phyloP scores from a whole-genome alignment of 2,329 filamentous ascomycete genomes.

The Penicillium griseofulvum region DNA sequence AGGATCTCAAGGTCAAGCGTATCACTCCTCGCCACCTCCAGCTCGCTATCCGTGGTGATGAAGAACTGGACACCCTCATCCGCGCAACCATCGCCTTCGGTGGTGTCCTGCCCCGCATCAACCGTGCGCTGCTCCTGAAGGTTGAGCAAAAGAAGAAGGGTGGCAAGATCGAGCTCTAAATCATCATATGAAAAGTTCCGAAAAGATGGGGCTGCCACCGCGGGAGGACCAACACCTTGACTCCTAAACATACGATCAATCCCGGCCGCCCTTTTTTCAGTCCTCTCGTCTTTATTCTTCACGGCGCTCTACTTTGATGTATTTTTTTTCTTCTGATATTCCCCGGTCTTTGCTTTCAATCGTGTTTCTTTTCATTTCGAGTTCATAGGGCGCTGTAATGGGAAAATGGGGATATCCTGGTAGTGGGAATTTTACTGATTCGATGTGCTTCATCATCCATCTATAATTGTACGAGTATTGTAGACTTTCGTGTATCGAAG shows the following conservation, averaged over 20 bases:
- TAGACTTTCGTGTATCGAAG: background rate
- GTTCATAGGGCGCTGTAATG: slow-evolving; percentile 42
- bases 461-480: background rate
- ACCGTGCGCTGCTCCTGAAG: slow-evolving; percentile 91
- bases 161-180: slow-evolving; percentile 5
- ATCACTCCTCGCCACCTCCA: slow-evolving; percentile 97
- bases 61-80: slow-evolving; percentile 96
- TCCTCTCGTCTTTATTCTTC: slow-evolving; percentile 16
- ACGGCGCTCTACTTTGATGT: slow-evolving; percentile 27
- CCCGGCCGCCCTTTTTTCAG: background rate
- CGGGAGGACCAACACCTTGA: background rate
- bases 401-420: slow-evolving; percentile 38
- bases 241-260: background rate
- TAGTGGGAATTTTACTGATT: slow-evolving; percentile 32
- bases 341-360: slow-evolving; percentile 21
- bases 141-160: slow-evolving; percentile 97
- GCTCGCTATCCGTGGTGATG: slow-evolving; percentile 95
- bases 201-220: slow-evolving; percentile 4
- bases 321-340: slow-evolving; percentile 26
- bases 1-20: slow-evolving; percentile 99
- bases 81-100: slow-evolving; percentile 97
- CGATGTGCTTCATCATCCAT: slow-evolving; percentile 7
- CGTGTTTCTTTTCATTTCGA: slow-evolving; percentile 19
- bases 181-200: slow-evolving; percentile 2
- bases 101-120: slow-evolving; percentile 98